Conservation (phyloP, 768 basidiomycete species). For the Xanthoconium purpureum region DNA sequence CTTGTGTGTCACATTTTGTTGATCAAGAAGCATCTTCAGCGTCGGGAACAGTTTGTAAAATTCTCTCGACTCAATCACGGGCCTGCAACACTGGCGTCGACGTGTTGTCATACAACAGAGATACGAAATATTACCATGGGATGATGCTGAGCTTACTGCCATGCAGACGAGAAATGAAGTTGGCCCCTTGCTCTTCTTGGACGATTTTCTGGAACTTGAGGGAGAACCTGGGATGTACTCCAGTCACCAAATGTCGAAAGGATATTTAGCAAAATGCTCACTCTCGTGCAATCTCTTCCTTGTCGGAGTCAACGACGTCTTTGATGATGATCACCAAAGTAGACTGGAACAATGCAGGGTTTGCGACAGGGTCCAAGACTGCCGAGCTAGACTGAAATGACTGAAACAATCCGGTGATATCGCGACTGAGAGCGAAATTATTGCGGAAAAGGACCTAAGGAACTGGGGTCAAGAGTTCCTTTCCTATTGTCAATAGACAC, state of each 20-base stretch:
- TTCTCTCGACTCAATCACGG: slow-evolving; percentile 46
- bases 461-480: not conserved
- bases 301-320: slow-evolving; percentile 64
- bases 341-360: slow-evolving; percentile 57
- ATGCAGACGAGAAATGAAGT: slow-evolving; percentile 61
- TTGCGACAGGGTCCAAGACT: slow-evolving; percentile 54
- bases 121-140: slow-evolving; percentile 41
- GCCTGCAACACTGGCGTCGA: slow-evolving; percentile 20
- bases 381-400: slow-evolving; percentile 57
- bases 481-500: not conserved
- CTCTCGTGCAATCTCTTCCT: slow-evolving; percentile 56
- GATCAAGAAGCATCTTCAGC: slow-evolving; percentile 46
- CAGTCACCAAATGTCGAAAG: not conserved
- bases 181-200: slow-evolving; percentile 53
- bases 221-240: slow-evolving; percentile 40
- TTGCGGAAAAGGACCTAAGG: slow-evolving; percentile 60
- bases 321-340: slow-evolving; percentile 63
- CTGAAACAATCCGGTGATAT: slow-evolving; percentile 58
- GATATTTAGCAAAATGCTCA: slow-evolving; percentile 25
- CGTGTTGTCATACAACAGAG: not conserved
- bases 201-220: slow-evolving; percentile 61
- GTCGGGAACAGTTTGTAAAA: slow-evolving; percentile 46
- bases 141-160: slow-evolving; percentile 53
- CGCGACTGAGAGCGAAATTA: slow-evolving; percentile 61
- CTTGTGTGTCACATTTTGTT: slow-evolving; percentile 45